Evolutionary conservation across 1,284 basidiomycete species (phyloP).

Genomic region (Hortiboletus rubellus): DNA sequence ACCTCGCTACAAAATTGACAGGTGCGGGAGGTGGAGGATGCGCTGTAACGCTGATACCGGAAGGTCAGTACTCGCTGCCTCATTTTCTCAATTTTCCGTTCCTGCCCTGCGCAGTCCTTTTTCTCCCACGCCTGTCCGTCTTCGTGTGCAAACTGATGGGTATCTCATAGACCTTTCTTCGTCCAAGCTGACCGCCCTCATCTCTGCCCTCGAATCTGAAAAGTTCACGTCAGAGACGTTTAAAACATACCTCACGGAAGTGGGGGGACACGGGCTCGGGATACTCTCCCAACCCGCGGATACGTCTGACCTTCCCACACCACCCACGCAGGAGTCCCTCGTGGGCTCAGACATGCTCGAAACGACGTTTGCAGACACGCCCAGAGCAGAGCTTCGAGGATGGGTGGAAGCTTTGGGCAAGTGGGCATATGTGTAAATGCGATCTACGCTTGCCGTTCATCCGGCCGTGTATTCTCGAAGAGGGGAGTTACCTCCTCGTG

Average conservation of each 20-base stretch:
- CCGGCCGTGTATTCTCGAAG: neutral
- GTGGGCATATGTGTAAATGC: slow-evolving; percentile 61
- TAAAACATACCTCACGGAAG: slow-evolving; percentile 86
- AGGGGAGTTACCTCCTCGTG: neutral
- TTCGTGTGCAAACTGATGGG: slow-evolving; percentile 8
- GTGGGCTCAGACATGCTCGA: slow-evolving; percentile 41
- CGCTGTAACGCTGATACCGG: slow-evolving; percentile 92
- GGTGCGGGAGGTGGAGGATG: slow-evolving; percentile 99
- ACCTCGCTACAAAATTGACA: slow-evolving; percentile 92
- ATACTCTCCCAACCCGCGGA: slow-evolving; percentile 47
- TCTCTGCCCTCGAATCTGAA: slow-evolving; percentile 49
- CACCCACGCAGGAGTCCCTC: slow-evolving; percentile 43
- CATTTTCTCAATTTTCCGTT: neutral
- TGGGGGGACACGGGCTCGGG: slow-evolving; percentile 92
- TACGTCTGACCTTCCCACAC: slow-evolving; percentile 12
- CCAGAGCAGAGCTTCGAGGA: slow-evolving; percentile 46
- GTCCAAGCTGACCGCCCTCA: slow-evolving; percentile 56
- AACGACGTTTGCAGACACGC: slow-evolving; percentile 49
- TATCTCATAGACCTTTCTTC: slow-evolving; percentile 55
- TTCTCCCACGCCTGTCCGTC: neutral
- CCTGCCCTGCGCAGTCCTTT: neutral
- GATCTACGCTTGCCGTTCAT: neutral
- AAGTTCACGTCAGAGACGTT: slow-evolving; percentile 59
- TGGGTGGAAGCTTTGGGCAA: slow-evolving; percentile 61
- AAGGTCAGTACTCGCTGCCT: slow-evolving; percentile 53